Percentiles rank a stretch among this genome's conserved stretches.
These are phyloP conservation scores for Dryadomyces quercivorus DNA, from an alignment of 2,329 filamentous ascomycete genomes.

Conservation along the genomic window DNA sequence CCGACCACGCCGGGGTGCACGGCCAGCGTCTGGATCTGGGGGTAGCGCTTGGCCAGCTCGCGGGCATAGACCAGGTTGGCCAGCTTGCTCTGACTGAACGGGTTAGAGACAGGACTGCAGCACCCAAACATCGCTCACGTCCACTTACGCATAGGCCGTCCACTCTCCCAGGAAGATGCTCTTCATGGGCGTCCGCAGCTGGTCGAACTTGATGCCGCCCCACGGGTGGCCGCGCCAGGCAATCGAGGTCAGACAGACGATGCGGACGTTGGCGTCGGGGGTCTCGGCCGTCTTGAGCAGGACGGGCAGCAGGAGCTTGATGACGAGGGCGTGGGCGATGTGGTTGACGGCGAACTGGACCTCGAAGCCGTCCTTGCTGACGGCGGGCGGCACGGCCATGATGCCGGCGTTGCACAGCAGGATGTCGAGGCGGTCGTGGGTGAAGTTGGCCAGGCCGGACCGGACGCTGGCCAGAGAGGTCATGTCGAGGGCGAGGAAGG, in stretches of 20 bases:
- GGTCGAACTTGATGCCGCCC: constrained; percentile 15
- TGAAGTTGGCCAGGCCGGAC: constrained; percentile 19
- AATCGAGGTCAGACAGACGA: constrained; percentile 15
- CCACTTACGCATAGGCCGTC: constrained; percentile 16
- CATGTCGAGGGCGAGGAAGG: constrained; percentile 29
- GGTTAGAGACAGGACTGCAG: too few species aligned
- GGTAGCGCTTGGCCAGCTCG: constrained; percentile 16
- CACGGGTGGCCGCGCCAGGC: constrained; percentile 13
- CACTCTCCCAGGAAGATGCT: constrained; percentile 10
- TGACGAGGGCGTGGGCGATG: constrained; percentile 30
- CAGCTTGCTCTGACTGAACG: constrained; percentile 22
- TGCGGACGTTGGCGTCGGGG: constrained; percentile 15
- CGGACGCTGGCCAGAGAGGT: constrained; percentile 25
- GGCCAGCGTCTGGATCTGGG: constrained; percentile 14
- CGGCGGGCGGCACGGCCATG: constrained; percentile 22
- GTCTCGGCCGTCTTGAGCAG: constrained; percentile 14
- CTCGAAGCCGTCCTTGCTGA: constrained; percentile 31
- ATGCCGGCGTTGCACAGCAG: constrained; percentile 33
- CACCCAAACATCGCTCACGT: too few species aligned
- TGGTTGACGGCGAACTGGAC: constrained; percentile 33
- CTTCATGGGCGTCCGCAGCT: constrained; percentile 14
- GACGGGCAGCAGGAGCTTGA: constrained; percentile 19
- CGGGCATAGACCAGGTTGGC: constrained; percentile 17
- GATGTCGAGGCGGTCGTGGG: constrained; percentile 26
- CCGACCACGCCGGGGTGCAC: constrained; percentile 18